phyloP scores from a whole-genome alignment of 2,329 filamentous ascomycete species.

The Sarocladiaceae sp. region DNA sequence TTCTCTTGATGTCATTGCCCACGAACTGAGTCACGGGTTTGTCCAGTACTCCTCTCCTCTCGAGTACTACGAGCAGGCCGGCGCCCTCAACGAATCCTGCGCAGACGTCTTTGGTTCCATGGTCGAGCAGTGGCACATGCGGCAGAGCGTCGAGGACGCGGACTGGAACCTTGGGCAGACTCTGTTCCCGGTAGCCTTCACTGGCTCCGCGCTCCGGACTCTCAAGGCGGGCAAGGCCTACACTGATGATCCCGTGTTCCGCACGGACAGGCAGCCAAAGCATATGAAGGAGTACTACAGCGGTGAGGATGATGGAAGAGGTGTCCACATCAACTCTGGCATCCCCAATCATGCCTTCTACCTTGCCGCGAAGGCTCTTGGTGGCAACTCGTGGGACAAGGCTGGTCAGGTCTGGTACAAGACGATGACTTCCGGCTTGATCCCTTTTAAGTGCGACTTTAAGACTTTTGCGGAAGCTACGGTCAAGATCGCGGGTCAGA shows the following conservation, averaged over 20 bases:
- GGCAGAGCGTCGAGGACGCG: conserved; percentile 38
- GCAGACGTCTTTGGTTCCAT: conserved; percentile 55
- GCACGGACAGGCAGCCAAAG: conserved; percentile 48
- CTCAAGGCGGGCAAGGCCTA: conserved; percentile 51
- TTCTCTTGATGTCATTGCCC: conserved; percentile 51
- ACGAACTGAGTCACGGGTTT: conserved; percentile 53
- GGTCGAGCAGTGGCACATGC: conserved; percentile 47
- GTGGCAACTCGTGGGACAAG: conserved; percentile 51
- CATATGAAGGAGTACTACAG: conserved; percentile 39
- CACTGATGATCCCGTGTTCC: conserved; percentile 48
- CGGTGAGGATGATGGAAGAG: conserved; percentile 42
- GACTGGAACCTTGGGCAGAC: conserved; percentile 53
- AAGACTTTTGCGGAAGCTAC: too few species aligned
- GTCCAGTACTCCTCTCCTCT: conserved; percentile 46
- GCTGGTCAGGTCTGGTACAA: conserved; percentile 50
- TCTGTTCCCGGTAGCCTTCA: conserved; percentile 45
- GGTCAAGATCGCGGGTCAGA: too few species aligned
- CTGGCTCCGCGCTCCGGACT: conserved; percentile 46
- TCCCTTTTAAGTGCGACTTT: too few species aligned
- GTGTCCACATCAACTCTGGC: conserved; percentile 52
- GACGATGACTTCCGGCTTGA: too few species aligned
- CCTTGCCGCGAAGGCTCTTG: conserved; percentile 40
- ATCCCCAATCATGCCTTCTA: conserved; percentile 57
- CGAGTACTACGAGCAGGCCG: conserved; percentile 44
- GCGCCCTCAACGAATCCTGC: conserved; percentile 53